These are phyloP conservation scores for Yarrowia porcina DNA, from an alignment of 805 yeast genomes.

Conservation along the genomic window DNA sequence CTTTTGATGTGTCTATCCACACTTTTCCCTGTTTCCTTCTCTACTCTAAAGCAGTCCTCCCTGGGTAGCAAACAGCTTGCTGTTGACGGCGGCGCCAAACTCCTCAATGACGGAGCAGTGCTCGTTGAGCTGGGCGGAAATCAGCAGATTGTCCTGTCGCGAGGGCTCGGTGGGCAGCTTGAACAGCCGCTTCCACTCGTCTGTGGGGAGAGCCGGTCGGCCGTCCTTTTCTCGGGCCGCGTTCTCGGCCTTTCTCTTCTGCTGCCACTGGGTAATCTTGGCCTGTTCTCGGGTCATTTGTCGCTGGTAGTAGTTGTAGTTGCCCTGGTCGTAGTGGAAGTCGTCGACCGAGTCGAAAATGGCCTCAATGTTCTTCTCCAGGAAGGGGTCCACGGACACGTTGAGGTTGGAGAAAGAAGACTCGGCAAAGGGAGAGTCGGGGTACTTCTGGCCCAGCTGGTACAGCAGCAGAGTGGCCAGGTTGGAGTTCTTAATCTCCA, in stretches of 20 bases:
- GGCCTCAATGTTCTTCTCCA: conserved; percentile 52
- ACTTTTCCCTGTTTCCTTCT: not conserved
- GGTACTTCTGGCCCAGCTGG: conserved; percentile 27
- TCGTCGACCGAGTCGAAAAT: conserved; percentile 69
- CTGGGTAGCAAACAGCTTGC: conserved; percentile 54
- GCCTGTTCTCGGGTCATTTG: conserved; percentile 64
- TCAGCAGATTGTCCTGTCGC: conserved; percentile 66
- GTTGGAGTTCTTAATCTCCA: conserved; percentile 63
- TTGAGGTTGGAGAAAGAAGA: conserved; percentile 42
- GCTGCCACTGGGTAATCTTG: conserved; percentile 72
- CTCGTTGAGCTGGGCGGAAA: conserved; percentile 64
- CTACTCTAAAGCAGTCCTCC: conserved; percentile 16
- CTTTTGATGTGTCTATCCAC: not conserved
- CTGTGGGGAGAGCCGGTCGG: conserved; percentile 46
- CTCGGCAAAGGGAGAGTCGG: conserved; percentile 20
- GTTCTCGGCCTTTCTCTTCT: conserved; percentile 64
- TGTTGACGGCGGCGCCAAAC: conserved; percentile 62
- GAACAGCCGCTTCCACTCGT: conserved; percentile 66
- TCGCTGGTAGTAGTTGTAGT: conserved; percentile 79
- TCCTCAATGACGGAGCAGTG: conserved; percentile 70
- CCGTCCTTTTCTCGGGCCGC: conserved; percentile 56
- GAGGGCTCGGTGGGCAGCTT: conserved; percentile 73
- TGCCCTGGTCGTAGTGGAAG: conserved; percentile 72
- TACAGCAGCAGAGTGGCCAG: conserved; percentile 56
- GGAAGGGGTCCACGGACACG: conserved; percentile 43